Evolutionary conservation across 148 eudicot species (phyloP).

Genomic region (Beta vulgaris): DNA sequence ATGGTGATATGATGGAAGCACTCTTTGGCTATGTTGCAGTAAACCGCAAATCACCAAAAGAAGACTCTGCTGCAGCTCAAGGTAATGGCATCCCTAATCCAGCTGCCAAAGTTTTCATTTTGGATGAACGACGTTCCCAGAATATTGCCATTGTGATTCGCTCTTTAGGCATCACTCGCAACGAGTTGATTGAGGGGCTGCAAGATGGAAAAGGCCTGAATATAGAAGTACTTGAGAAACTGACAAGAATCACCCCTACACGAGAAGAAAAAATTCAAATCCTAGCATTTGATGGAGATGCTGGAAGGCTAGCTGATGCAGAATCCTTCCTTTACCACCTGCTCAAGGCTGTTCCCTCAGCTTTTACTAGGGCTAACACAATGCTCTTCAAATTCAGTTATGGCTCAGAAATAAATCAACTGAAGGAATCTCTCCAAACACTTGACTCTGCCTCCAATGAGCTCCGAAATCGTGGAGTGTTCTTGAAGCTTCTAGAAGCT

Average conservation of each 20-base stretch:
- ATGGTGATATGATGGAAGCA: constrained; percentile 90
- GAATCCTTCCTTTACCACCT: constrained; percentile 79
- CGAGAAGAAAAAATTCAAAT: constrained; percentile 61
- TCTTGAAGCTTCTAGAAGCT: constrained; percentile 83
- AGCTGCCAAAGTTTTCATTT: constrained; percentile 50
- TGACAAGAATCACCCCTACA: constrained; percentile 60
- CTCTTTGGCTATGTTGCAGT: constrained; percentile 71
- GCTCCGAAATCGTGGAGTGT: constrained; percentile 61
- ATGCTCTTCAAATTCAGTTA: constrained; percentile 67
- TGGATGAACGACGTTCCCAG: constrained; percentile 71
- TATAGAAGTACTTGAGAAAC: constrained; percentile 67
- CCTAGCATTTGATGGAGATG: constrained; percentile 64
- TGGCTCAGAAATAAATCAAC: constrained; percentile 44
- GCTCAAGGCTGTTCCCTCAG: constrained; percentile 65
- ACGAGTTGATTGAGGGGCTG: constrained; percentile 56
- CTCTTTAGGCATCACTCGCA: constrained; percentile 53
- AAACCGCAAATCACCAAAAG: constrained; percentile 49
- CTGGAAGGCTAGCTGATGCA: constrained; percentile 67
- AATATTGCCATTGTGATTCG: constrained; percentile 77
- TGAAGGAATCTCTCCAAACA: constrained; percentile 47
- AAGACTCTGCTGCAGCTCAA: constrained; percentile 19
- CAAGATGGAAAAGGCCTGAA: constrained; percentile 56
- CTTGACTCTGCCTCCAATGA: constrained; percentile 69
- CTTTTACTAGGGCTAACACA: constrained; percentile 66
- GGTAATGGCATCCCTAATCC: constrained; percentile 33